Percentiles rank a stretch among this genome's conserved stretches.
These are phyloP conservation scores for Amaranthus palmeri DNA, from an alignment of 148 eudicot genomes.

Conservation along the genomic window DNA sequence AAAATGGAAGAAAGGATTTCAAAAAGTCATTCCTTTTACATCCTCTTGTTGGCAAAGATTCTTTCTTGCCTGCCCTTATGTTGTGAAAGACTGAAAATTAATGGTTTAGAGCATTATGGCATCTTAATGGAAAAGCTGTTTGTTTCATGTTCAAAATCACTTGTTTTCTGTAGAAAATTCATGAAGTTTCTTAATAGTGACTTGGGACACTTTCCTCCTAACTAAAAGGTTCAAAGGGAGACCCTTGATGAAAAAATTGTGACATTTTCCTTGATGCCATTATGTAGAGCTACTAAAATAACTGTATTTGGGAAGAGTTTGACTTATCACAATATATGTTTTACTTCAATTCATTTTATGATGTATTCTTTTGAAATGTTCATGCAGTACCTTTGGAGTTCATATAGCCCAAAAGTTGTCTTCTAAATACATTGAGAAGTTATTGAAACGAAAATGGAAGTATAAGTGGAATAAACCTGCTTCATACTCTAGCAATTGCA, in stretches of 20 bases:
- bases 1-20: background rate
- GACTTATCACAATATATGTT: background rate
- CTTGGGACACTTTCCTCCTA: background rate
- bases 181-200: background rate
- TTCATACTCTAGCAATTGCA: conserved; percentile 40
- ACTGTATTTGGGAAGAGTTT: background rate
- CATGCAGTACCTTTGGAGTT: conserved; percentile 55
- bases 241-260: background rate
- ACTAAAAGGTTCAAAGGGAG: background rate
- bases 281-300: background rate
- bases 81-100: background rate
- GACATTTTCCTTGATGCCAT: background rate
- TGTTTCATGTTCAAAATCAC: background rate
- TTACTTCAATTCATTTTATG: conserved; percentile 2
- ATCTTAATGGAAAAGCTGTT: background rate
- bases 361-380: conserved; percentile 12
- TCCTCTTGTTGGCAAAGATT: background rate
- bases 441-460: conserved; percentile 56
- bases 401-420: conserved; percentile 54
- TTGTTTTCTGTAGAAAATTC: background rate
- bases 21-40: background rate
- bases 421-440: conserved; percentile 43
- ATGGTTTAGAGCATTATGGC: background rate
- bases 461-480: conserved; percentile 76
- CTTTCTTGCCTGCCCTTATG: background rate